Percentiles rank a stretch among this genome's conserved stretches.
phyloP scores from a whole-genome alignment of 805 yeast species.

The Suhomyces prunicola region DNA sequence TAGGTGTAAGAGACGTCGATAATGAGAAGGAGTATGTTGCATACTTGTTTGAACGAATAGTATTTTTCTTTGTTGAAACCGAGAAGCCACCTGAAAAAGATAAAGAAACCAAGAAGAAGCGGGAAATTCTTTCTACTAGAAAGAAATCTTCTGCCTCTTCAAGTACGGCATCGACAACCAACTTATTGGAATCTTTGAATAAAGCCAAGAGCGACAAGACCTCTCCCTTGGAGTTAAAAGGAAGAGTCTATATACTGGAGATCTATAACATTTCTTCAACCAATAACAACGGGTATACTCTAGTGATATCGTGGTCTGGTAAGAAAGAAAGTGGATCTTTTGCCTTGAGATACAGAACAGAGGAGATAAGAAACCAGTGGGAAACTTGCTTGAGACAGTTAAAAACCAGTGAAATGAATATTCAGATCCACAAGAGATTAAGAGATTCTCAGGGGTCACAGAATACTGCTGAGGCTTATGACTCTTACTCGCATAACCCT shows the following conservation, averaged over 20 bases:
- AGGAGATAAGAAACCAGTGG: conserved; percentile 85
- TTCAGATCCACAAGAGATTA: conserved; percentile 33
- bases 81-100: conserved; percentile 16
- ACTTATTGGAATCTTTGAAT: conserved; percentile 34
- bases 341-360: conserved; percentile 75
- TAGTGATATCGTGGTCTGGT: conserved; percentile 79
- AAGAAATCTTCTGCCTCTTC: conserved; percentile 49
- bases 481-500: conserved; percentile 2
- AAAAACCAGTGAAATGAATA: conserved; percentile 40
- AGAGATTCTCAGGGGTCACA: conserved; percentile 33
- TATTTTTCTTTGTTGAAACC: conserved; percentile 45
- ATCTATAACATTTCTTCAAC: conserved; percentile 41
- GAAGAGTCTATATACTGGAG: conserved; percentile 77
- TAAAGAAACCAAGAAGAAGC: conserved; percentile 31
- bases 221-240: conserved; percentile 57
- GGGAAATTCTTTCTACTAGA: conserved; percentile 44
- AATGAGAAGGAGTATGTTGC: conserved; percentile 86
- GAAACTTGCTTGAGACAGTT: conserved; percentile 56
- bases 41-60: conserved; percentile 72
- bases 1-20: conserved; percentile 64
- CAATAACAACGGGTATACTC: conserved; percentile 48
- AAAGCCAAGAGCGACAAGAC: conserved; percentile 23
- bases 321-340: conserved; percentile 84
- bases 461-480: conserved; percentile 22
- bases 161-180: conserved; percentile 34